Evolutionary conservation across 129 eudicot species (phyloP), one percentile per base, ranked within the genome.

Genomic region (Tanacetum coccineum): DNA sequence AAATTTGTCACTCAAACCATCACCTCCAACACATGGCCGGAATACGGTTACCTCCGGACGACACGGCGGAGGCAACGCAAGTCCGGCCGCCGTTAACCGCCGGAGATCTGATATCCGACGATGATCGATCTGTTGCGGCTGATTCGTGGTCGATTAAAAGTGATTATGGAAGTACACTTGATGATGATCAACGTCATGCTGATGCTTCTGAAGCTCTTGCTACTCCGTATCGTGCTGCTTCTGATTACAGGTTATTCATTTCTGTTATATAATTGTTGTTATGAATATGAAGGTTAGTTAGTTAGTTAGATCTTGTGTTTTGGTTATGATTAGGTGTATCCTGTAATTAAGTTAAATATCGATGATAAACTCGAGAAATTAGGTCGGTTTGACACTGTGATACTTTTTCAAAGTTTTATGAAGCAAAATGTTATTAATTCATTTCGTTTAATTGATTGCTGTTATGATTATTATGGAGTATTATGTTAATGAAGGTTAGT

Each of bases 121-220:
- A 94, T 47, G 99, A 89, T 79, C 97, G 97, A 32, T 89, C 97
- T 5, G 70, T 89, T 9, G 95, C 97, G 25, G 97, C 97, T 9
- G 99, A 94, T 76, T 93, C 99, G 0, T 93, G 99, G 99, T 89
- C 97, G 52, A 94, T 89, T 45, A 94, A 89, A 83, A 89, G 99
- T 66, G 97, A 89, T 75, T 94, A 94, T 70, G 99, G 96, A 13
- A 93, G 99, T 47, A 87, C 99, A 25, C 87, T 94, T 25, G 99
- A 94, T 32, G 99, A 94, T 52, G 97, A 94, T 42, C 97, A 94
- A 72, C 95, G 99, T 36, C 94, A 94, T 74, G 99, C 95, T 70
- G 99, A 89, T 45, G 99, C 95, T 60, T 68, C 97, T 20, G 99
- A 94, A 66, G 99, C 97, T 46, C 99, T 94, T 68, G 83, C 95